These are phyloP conservation scores for Colletotrichum lindemuthianum DNA, from an alignment of 2,329 filamentous ascomycete species.

Conservation along the genomic window DNA sequence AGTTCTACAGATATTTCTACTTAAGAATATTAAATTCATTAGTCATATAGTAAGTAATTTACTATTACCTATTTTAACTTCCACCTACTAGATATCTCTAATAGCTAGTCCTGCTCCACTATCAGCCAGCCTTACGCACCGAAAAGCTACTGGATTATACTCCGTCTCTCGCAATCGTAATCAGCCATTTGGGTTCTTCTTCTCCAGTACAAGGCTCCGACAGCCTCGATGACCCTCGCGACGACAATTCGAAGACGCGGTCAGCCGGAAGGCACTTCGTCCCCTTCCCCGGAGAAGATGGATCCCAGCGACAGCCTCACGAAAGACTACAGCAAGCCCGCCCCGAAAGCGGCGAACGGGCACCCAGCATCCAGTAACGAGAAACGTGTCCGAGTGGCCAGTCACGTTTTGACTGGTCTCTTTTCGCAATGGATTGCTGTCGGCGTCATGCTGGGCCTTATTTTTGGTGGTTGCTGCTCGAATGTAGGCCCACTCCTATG, in stretches of 20 bases:
- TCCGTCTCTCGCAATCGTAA: too few relatives aligned
- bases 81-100: too few relatives aligned
- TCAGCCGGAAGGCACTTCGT: conserved; percentile 36
- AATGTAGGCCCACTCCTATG: conserved; percentile 70
- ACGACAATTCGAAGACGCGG: conserved; percentile 55
- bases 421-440: conserved; percentile 72
- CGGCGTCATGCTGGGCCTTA: conserved; percentile 79
- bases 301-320: conserved; percentile 9
- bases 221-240: conserved; percentile 53
- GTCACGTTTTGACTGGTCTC: conserved; percentile 65
- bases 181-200: too few relatives aligned
- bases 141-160: too few relatives aligned
- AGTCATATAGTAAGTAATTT: too few relatives aligned
- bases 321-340: conserved; percentile 17
- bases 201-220: conserved; percentile 3
- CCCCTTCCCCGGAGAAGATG: conserved; percentile 30
- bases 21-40: too few relatives aligned
- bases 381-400: conserved; percentile 43
- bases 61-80: too few relatives aligned
- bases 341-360: conserved; percentile 13
- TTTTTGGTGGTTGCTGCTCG: conserved; percentile 95
- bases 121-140: too few relatives aligned
- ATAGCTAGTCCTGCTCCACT: too few relatives aligned
- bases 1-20: too few relatives aligned
- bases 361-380: conserved; percentile 10